These are phyloP conservation scores for Cladorrhinum sp. DNA, from an alignment of 2,329 filamentous ascomycete species.

Conservation along the genomic window DNA sequence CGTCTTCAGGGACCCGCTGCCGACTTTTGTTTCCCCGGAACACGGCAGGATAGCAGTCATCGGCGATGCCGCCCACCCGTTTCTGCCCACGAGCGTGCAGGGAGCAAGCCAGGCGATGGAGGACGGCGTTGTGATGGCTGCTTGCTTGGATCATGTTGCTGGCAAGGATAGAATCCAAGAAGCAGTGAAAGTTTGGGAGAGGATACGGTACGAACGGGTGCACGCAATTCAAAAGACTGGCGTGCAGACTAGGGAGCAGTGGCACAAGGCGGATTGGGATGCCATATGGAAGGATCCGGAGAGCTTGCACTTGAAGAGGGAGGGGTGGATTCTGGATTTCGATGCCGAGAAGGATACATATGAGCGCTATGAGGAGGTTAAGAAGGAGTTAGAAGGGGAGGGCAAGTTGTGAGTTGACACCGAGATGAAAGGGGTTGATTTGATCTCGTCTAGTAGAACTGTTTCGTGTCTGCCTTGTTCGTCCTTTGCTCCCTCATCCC, in stretches of 20 bases:
- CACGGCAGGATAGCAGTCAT: constrained; percentile 42
- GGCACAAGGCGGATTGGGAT: constrained; percentile 51
- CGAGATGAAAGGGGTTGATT: not conserved
- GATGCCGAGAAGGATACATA: constrained; percentile 48
- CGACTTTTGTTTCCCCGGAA: constrained; percentile 40
- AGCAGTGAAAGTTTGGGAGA: constrained; percentile 43
- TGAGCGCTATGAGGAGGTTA: constrained; percentile 18
- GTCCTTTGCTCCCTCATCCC: not conserved
- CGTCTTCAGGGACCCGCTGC: constrained; percentile 43
- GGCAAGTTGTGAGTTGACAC: not conserved
- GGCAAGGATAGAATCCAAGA: constrained; percentile 35
- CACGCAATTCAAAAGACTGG: constrained; percentile 47
- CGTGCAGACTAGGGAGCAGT: constrained; percentile 45
- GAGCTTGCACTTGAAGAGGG: constrained; percentile 43
- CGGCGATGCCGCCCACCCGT: constrained; percentile 50
- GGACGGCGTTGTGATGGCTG: constrained; percentile 46
- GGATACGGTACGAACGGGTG: constrained; percentile 46
- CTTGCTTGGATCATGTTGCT: constrained; percentile 38
- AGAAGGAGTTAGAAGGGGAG: not conserved
- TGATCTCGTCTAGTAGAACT: not conserved
- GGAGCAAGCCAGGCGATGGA: constrained; percentile 49
- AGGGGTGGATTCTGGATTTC: constrained; percentile 48
- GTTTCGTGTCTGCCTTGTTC: not conserved
- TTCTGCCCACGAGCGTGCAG: constrained; percentile 46
- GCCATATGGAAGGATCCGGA: constrained; percentile 44